A percentile compares a stretch with the other conserved stretches of the same genome.
These are phyloP conservation scores for Colletotrichum theobromicola DNA, from an alignment of 2,329 filamentous ascomycete genomes.

Conservation along the genomic window DNA sequence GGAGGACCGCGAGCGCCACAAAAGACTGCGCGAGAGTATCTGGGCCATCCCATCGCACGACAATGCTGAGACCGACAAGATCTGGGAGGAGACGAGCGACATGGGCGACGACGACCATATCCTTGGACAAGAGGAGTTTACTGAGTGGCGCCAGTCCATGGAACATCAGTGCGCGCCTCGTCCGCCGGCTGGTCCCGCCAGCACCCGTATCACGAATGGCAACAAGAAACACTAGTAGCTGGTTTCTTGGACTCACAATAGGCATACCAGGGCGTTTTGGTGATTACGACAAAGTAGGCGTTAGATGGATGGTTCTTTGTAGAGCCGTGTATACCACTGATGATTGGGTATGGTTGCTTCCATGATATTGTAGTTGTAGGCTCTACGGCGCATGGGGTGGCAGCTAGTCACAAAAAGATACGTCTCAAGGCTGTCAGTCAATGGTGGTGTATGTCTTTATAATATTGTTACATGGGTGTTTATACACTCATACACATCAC, in stretches of 20 bases:
- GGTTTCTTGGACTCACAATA: neutral
- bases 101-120: slow-evolving; percentile 86
- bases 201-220: slow-evolving; percentile 10
- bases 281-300: neutral
- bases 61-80: slow-evolving; percentile 74
- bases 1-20: slow-evolving; percentile 94
- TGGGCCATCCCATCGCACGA: slow-evolving; percentile 80
- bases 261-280: slow-evolving; percentile 8
- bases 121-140: slow-evolving; percentile 74
- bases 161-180: slow-evolving; percentile 15
- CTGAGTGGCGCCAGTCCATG: slow-evolving; percentile 45
- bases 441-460: slow-evolving; percentile 24
- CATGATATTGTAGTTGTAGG: neutral
- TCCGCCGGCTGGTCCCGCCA: slow-evolving; percentile 15
- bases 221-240: slow-evolving; percentile 7
- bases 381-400: neutral
- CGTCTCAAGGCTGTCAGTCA: neutral
- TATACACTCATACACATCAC: slow-evolving; percentile 30
- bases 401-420: neutral
- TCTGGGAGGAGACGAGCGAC: slow-evolving; percentile 89
- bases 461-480: slow-evolving; percentile 37
- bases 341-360: neutral
- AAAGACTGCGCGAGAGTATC: slow-evolving; percentile 87
- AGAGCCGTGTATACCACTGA: neutral
- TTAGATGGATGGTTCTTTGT: neutral